phyloP scores from a whole-genome alignment of 305 asterid genomes.

The Galium porrigens region DNA sequence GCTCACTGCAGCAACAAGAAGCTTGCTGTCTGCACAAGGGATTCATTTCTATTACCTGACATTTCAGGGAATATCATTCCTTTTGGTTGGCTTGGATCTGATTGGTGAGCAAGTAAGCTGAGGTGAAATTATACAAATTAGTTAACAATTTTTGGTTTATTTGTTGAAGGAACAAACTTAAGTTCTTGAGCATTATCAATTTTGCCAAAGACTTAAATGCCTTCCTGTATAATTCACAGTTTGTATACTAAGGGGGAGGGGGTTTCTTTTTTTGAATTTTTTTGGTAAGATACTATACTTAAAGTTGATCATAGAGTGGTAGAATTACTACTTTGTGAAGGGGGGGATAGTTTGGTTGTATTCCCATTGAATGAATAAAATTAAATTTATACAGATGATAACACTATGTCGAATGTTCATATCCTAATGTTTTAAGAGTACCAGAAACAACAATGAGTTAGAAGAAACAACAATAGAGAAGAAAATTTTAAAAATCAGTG shows the following conservation, averaged over 20 bases:
- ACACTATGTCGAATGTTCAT: too few relatives aligned
- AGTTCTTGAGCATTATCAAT: conserved; percentile 3
- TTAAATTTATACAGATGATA: background rate
- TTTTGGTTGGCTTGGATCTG: conserved; percentile 72
- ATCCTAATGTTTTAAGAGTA: too few relatives aligned
- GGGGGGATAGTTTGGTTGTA: conserved; percentile 4
- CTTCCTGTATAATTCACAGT: conserved; percentile 6
- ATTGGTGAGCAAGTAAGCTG: conserved; percentile 80
- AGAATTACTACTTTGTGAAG: conserved; percentile 3
- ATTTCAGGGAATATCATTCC: conserved; percentile 75
- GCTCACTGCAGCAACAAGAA: conserved; percentile 78
- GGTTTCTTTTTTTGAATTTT: background rate
- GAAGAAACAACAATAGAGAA: too few relatives aligned
- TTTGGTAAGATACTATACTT: conserved; percentile 11
- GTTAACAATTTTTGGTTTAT: conserved; percentile 1
- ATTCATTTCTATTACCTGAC: conserved; percentile 82
- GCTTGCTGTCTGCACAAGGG: conserved; percentile 73
- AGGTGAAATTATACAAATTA: background rate
- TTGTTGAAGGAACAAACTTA: conserved; percentile 3
- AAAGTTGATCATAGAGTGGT: background rate
- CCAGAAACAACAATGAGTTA: too few relatives aligned
- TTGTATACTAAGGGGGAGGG: background rate
- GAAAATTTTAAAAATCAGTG: too few relatives aligned
- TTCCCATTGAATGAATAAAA: background rate
- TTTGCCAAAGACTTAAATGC: conserved; percentile 5